phyloP scores from a whole-genome alignment of 768 basidiomycete genomes.

The Phaeotremella skinneri region DNA sequence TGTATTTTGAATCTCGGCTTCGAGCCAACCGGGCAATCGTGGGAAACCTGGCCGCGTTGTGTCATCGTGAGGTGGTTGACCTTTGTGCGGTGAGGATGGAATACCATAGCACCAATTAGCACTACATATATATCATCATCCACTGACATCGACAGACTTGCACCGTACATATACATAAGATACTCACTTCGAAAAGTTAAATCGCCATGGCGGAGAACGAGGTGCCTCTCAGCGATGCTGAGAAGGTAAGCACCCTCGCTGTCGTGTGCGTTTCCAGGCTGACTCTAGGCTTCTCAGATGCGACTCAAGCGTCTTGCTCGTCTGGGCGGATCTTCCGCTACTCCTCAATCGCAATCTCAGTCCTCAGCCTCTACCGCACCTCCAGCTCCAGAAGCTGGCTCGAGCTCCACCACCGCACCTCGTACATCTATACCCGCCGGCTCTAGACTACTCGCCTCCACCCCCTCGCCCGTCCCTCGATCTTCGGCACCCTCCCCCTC shows the following conservation, averaged over 20 bases:
- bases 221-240: slow-evolving; percentile 29
- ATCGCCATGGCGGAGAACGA: not conserved
- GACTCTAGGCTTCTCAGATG: slow-evolving; percentile 61
- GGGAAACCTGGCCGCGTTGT: not conserved
- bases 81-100: slow-evolving; percentile 5
- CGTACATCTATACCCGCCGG: slow-evolving; percentile 16
- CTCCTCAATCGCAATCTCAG: slow-evolving; percentile 31
- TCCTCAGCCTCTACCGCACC: slow-evolving; percentile 24
- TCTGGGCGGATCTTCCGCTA: slow-evolving; percentile 58
- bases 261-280: not conserved
- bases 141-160: too few species aligned
- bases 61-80: not conserved
- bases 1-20: too few species aligned
- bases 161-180: slow-evolving; percentile 1
- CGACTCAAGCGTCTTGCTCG: slow-evolving; percentile 87
- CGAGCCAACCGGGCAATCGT: too few species aligned
- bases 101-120: not conserved
- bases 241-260: slow-evolving; percentile 31
- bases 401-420: not conserved
- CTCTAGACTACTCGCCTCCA: slow-evolving; percentile 28
- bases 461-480: slow-evolving; percentile 8
- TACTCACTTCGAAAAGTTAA: not conserved
- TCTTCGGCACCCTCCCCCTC: slow-evolving; percentile 4
- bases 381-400: slow-evolving; percentile 6
- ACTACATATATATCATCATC: not conserved